Conservation (phyloP, 805 yeast genomes). For the Saccharomyces paradoxus region DNA sequence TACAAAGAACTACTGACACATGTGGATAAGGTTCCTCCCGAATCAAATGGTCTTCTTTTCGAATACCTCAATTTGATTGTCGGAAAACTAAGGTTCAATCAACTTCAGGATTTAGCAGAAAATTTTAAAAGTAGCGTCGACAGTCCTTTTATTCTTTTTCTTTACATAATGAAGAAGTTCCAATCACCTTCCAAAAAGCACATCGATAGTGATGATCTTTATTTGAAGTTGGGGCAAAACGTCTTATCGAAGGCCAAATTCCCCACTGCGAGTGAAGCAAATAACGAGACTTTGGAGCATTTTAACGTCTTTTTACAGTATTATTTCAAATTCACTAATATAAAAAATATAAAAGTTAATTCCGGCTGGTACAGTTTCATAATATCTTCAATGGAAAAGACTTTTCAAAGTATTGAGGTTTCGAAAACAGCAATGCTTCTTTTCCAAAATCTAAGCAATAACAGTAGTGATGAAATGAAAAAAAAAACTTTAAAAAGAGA, state of each 20-base stretch:
- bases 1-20: constrained; percentile 8
- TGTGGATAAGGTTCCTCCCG: constrained; percentile 15
- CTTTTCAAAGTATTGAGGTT: constrained; percentile 39
- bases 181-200: constrained; percentile 1
- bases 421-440: constrained; percentile 32
- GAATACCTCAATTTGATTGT: constrained; percentile 20
- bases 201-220: constrained; percentile 10
- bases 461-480: constrained; percentile 15
- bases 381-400: constrained; percentile 32
- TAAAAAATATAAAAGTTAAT: constrained; percentile 4
- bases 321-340: constrained; percentile 16
- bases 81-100: constrained; percentile 7
- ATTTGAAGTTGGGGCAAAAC: constrained; percentile 10
- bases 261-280: constrained; percentile 37
- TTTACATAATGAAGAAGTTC: constrained; percentile 3
- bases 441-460: constrained; percentile 14
- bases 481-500: constrained; percentile 14
- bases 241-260: constrained; percentile 29
- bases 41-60: constrained; percentile 20
- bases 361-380: constrained; percentile 23
- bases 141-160: constrained; percentile 6
- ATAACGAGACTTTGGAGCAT: constrained; percentile 27
- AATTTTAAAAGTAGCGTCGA: constrained; percentile 1
- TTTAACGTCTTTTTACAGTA: constrained; percentile 25
- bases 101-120: neutral